phyloP scores from a whole-genome alignment of 1,284 basidiomycete genomes.

The Entoloma clypeatum region DNA sequence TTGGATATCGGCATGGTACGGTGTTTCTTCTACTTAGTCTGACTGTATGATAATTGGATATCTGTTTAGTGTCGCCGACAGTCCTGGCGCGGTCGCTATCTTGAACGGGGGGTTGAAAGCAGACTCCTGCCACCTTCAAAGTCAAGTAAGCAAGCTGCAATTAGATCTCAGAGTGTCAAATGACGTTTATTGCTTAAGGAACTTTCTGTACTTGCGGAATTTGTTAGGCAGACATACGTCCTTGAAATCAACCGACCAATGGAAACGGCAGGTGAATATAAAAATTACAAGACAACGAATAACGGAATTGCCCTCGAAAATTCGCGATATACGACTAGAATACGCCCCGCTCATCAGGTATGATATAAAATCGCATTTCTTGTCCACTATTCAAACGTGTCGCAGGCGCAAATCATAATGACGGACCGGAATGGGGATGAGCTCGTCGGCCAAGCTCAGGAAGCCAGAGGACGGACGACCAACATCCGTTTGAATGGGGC shows the following conservation, averaged over 20 bases:
- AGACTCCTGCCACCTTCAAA: slow-evolving; percentile 21
- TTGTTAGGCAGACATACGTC: slow-evolving; percentile 26
- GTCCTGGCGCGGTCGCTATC: background rate
- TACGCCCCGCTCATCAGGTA: slow-evolving; percentile 32
- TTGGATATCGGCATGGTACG: slow-evolving; percentile 36
- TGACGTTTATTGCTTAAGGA: slow-evolving; percentile 23
- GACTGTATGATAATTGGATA: background rate
- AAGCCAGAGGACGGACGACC: slow-evolving; percentile 30
- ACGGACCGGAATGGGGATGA: slow-evolving; percentile 24
- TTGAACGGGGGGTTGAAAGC: slow-evolving; percentile 15
- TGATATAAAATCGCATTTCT: background rate
- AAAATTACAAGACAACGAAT: slow-evolving; percentile 7
- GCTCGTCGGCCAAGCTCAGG: slow-evolving; percentile 25
- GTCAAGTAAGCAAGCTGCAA: slow-evolving; percentile 14
- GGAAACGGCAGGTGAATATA: slow-evolving; percentile 24
- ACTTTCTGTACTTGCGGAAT: slow-evolving; percentile 19
- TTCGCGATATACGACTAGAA: slow-evolving; percentile 33
- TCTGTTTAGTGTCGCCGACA: slow-evolving; percentile 11
- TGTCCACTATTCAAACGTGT: slow-evolving; percentile 1
- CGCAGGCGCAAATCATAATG: slow-evolving; percentile 28
- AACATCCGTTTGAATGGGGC: slow-evolving; percentile 22
- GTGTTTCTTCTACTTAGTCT: background rate
- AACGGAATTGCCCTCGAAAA: slow-evolving; percentile 28
- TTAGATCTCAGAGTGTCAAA: background rate
- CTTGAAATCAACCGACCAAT: slow-evolving; percentile 26